Evolutionary conservation across 164 flowering plant genomes (phyloP).

Genomic region (Vitis rotundifolia): DNA sequence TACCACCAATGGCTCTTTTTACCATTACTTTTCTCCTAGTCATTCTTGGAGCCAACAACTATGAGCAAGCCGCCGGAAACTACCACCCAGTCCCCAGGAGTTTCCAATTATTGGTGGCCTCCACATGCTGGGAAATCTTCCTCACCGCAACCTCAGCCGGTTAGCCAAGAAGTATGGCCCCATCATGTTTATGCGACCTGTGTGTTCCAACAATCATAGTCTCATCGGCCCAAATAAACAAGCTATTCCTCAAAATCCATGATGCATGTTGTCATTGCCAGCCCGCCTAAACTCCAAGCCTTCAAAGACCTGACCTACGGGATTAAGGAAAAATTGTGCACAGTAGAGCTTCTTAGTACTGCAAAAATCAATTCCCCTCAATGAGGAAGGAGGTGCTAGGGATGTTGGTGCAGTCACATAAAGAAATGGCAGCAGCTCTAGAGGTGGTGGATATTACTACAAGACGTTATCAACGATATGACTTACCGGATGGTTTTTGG

Average conservation of each 20-base stretch:
- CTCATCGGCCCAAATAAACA: constrained; percentile 13
- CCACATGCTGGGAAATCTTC: no score
- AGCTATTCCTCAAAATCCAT: constrained; percentile 26
- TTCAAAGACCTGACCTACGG: constrained; percentile 16
- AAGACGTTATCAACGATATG: constrained; percentile 4
- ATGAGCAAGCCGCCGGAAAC: no score
- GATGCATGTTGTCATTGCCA: constrained; percentile 13
- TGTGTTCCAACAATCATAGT: constrained; percentile 15
- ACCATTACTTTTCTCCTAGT: no score
- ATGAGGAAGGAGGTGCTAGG: constrained; percentile 8
- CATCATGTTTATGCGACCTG: constrained; percentile 23
- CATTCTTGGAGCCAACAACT: no score
- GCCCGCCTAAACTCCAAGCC: constrained; percentile 13
- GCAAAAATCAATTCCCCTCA: constrained; percentile 13
- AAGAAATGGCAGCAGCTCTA: no score
- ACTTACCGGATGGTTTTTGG: constrained; percentile 18
- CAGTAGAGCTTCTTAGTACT: constrained; percentile 20
- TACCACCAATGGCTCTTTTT: no score
- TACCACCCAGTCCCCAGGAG: no score
- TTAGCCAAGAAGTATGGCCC: constrained; percentile 22
- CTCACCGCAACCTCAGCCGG: no score
- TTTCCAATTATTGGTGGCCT: no score
- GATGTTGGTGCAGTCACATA: no score
- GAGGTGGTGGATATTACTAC: constrained; percentile 3
- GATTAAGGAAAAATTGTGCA: constrained; percentile 17